Conservation (phyloP, 352 stramenopile species). For the Achlya hypogyna region DNA sequence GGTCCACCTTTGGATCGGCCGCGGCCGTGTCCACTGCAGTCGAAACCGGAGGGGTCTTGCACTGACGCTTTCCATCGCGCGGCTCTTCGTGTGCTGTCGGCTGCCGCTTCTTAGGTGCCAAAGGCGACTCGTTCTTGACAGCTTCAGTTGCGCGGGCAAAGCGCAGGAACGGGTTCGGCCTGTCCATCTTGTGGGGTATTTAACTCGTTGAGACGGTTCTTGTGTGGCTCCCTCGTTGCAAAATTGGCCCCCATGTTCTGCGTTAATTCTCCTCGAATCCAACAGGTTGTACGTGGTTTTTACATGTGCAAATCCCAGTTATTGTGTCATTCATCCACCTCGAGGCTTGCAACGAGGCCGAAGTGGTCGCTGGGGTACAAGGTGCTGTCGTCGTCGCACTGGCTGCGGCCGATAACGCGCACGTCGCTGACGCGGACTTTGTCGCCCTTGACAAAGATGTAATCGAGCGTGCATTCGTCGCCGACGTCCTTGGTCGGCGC, state of each 20-base stretch:
- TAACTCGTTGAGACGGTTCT: too few species aligned
- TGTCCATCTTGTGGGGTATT: background rate
- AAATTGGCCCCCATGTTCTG: background rate
- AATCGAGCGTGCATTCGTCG: background rate
- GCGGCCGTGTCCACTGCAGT: too few species aligned
- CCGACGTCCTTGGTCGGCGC: constrained; percentile 7
- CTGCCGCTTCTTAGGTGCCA: too few species aligned
- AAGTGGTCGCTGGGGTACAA: constrained; percentile 8
- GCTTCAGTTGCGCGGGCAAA: background rate
- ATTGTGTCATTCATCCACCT: background rate
- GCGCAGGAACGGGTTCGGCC: background rate
- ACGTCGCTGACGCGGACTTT: background rate
- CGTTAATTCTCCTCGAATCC: background rate
- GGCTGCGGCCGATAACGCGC: background rate
- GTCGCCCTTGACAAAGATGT: constrained; percentile 1
- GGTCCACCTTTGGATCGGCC: too few species aligned
- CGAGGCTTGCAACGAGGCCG: background rate
- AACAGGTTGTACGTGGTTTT: background rate
- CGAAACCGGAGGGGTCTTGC: too few species aligned
- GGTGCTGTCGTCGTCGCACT: background rate
- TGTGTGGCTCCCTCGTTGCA: background rate
- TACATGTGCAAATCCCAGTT: background rate
- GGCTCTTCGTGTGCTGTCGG: too few species aligned
- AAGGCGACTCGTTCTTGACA: background rate
- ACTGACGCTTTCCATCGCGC: too few species aligned